Base-by-base conservation (phyloP, 2,329 filamentous ascomycete genomes). In the Fusarium sp. region DNA sequence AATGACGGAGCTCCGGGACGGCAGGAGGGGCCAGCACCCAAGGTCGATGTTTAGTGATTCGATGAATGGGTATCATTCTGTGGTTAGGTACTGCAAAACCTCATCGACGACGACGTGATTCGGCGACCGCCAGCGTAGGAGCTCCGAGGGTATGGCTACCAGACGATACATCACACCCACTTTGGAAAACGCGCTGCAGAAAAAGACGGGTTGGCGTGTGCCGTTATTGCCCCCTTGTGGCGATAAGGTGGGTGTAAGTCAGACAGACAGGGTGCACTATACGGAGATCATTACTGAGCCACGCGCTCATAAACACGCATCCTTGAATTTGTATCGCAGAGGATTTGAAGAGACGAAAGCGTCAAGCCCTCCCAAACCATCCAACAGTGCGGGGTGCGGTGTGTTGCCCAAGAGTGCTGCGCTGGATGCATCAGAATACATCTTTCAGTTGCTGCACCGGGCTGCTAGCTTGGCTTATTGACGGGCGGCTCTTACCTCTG, bases 171-270 rank as follows among this genome's bases (percentile, higher is more conserved):
- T 48, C 68, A 70, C 68, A 71, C 68, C 68, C 67, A 68, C 67
- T 71, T 44, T 70, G 62, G 41, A 70, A 41, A 51, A 43, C 62
- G 58, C 53, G 49, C 45, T 70, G 67, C 67, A 70, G 62, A 68
- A 64, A 45, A 57, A 44, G 67, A 56, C 63, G 67, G 67, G 58
- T 60, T 71, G 63, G 67, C 53, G 43, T 71, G 58, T 45, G 67
- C 67, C 67, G 63, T 71, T 67, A 25, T 59, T 63, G 59, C 65
- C 68, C 55, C 64, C 64, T 65, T 58, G 68, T 69, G 68, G 68
- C 68, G 67, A 64, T 57, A 53, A 67, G 65, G 68, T 62, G 65
- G 53, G 58, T 70, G 67, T 70, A 70, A 70, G 68, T 70, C 59
- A 64, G 61, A 48, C 59, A 58, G 61, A 57, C 67, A 65, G 64